phyloP scores from a whole-genome alignment of 208 protist species.

The Crithidia acanthocephali region DNA sequence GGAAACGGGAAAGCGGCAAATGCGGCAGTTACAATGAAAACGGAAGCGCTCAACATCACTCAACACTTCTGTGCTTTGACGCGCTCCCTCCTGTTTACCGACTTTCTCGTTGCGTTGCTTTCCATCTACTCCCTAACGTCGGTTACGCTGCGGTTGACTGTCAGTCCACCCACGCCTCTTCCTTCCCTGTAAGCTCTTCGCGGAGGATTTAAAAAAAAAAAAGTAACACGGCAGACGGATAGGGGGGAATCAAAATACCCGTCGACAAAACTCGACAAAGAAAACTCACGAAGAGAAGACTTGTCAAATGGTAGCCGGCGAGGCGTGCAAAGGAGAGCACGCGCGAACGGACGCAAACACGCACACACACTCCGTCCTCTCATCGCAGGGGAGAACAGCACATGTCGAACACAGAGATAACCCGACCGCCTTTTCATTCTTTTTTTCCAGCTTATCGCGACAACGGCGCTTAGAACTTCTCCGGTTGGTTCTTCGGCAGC shows the following conservation, averaged over 20 bases:
- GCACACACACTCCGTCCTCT: neutral
- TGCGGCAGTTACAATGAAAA: neutral
- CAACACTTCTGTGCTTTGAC: neutral
- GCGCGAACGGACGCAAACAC: neutral
- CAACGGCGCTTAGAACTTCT: conserved; percentile 71
- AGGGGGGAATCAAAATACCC: no score
- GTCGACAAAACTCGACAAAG: neutral
- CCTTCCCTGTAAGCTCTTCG: neutral
- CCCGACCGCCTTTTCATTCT: neutral
- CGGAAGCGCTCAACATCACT: neutral
- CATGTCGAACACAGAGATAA: neutral
- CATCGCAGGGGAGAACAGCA: neutral
- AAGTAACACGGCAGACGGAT: no score
- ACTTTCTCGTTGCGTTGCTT: neutral
- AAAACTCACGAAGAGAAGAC: neutral
- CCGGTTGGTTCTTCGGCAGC: conserved; percentile 86
- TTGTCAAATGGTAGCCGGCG: no score
- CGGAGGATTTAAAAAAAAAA: no score
- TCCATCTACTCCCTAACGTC: conserved; percentile 12
- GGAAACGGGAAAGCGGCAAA: neutral
- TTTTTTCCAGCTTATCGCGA: neutral
- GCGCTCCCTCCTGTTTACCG: no score
- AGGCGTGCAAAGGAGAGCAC: no score
- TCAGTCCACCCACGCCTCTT: neutral
- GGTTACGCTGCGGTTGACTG: neutral